phyloP scores from a whole-genome alignment of 1,139 yeast species.

The Yamadazyma sp. region DNA sequence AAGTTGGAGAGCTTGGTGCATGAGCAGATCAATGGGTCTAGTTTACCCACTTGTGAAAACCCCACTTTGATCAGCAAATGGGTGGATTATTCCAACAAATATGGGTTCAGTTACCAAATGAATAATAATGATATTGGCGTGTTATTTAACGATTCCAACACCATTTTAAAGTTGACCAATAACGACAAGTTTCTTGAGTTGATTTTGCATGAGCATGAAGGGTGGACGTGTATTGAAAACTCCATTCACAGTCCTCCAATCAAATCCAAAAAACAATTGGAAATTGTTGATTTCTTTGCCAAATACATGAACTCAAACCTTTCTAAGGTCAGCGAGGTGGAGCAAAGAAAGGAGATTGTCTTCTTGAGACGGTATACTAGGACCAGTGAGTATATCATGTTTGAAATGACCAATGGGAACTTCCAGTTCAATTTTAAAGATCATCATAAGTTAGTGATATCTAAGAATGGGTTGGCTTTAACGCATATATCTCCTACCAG shows the following conservation, averaged over 20 bases:
- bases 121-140: conserved; percentile 94
- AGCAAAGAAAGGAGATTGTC: conserved; percentile 60
- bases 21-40: conserved; percentile 33
- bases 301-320: conserved; percentile 80
- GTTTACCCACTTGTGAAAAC: conserved; percentile 51
- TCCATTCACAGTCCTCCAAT: conserved; percentile 56
- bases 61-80: conserved; percentile 87
- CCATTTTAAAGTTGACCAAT: conserved; percentile 69
- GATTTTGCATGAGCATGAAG: conserved; percentile 59
- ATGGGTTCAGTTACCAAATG: conserved; percentile 92
- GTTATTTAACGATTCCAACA: conserved; percentile 77
- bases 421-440: conserved; percentile 94
- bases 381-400: conserved; percentile 80
- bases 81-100: conserved; percentile 97
- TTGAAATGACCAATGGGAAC: conserved; percentile 89
- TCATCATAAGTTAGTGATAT: conserved; percentile 83
- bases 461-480: conserved; percentile 71
- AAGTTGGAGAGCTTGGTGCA: conserved; percentile 37
- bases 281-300: conserved; percentile 80
- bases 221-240: conserved; percentile 74
- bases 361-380: conserved; percentile 82
- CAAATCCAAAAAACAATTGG: conserved; percentile 67
- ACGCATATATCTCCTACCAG: conserved; percentile 83
- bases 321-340: conserved; percentile 67
- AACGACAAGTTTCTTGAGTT: conserved; percentile 63